Base-by-base conservation (phyloP, 768 basidiomycete genomes). In the Suillus ampliporus region DNA sequence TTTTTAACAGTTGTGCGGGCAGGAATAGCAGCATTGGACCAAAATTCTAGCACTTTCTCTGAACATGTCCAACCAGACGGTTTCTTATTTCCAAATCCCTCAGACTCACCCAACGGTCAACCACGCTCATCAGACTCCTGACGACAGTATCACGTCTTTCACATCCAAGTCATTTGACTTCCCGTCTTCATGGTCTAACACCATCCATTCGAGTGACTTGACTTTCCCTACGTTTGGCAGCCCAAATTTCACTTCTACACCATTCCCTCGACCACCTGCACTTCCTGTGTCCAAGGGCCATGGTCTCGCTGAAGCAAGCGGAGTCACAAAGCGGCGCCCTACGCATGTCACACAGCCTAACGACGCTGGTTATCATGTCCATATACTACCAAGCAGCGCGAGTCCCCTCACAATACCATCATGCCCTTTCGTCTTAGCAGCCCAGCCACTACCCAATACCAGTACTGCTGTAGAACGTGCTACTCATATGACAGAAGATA, bases 211-310 rank as follows among this genome's bases (percentile, higher is more conserved):
- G 15, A 19, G 40, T 41, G 40, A 19, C 40, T 41, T 6, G 31
- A 31, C 31, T 41, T 41, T 41, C 40, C 15, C 40, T 41, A 41
- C 14, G 14, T 41, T 41, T 41, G 40, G 40, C 15, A 41, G 40
- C 40, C 40, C 40, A 41, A 15, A 41, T 4, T 41, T 41, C 40
- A 41, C 40, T 1, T 41, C 40, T 15, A 41, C 40, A 6, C 40
- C 40, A 41, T 41, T 41, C 15, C 40, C 40, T 41, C 15, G 15
- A 15, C 15, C 40, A 14, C 15, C 40, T 41, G 40, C 40, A 47
- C 47, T 48, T 48, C 47, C 47, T 48, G 47, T 44, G 43, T 44
- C 43, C 43, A 44, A 44, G 43, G 43, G 43, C 43, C 43, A 44
- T 44, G n/a, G n/a, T 44, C 43, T 44, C 40, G 31, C 31, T n/a